These are phyloP conservation scores for Magnaporthiopsis poae DNA, from an alignment of 2,329 filamentous ascomycete genomes.

Conservation along the genomic window DNA sequence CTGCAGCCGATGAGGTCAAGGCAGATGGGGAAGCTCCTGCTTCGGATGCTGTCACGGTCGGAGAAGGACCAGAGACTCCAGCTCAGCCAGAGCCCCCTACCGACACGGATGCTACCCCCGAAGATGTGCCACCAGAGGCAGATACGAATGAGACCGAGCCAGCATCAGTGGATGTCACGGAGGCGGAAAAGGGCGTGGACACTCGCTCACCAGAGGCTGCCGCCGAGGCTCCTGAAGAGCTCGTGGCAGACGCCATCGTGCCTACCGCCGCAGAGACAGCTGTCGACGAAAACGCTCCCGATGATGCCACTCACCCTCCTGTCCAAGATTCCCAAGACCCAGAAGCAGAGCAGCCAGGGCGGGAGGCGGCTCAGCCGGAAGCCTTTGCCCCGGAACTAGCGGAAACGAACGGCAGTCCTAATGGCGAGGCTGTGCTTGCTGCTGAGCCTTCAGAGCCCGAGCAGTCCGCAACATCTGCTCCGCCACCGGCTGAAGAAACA, in stretches of 20 bases:
- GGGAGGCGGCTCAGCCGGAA: neutral
- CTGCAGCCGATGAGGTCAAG: neutral
- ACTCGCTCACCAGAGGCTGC: too few species aligned
- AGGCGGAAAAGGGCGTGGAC: neutral
- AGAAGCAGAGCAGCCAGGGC: neutral
- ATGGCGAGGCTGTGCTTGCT: neutral
- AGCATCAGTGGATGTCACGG: neutral
- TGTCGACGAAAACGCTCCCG: neutral
- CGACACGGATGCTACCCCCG: neutral
- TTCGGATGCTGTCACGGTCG: neutral
- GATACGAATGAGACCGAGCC: neutral
- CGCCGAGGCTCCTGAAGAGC: neutral
- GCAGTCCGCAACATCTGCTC: neutral
- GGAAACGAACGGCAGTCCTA: neutral
- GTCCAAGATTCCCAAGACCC: neutral
- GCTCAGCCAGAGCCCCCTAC: neutral
- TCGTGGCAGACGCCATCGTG: neutral
- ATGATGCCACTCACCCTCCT: neutral
- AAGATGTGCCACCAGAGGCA: neutral
- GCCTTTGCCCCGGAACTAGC: neutral
- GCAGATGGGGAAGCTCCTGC: neutral
- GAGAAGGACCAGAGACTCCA: neutral
- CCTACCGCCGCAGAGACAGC: neutral
- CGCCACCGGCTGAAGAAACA: constrained; percentile 6
- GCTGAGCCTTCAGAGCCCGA: neutral